Conservation (phyloP, 139 green algal genomes). For the Coelastrella sp. region DNA sequence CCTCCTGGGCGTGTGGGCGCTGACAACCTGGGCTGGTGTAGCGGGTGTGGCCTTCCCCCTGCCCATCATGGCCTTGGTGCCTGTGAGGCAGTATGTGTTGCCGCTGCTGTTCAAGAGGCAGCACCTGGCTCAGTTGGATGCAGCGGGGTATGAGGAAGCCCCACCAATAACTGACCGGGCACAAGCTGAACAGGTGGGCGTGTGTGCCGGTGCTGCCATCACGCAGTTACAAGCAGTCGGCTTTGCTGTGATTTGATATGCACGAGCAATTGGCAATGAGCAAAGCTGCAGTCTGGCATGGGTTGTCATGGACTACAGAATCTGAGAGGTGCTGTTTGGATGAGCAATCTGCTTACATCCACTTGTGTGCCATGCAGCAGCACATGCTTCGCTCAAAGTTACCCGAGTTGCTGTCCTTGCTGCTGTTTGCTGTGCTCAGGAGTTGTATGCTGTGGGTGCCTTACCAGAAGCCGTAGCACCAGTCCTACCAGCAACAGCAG, state of each 20-base stretch:
- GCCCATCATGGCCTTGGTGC: constrained; percentile 88
- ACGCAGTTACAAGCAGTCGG: too few relatives aligned
- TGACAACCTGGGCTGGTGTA: constrained; percentile 53
- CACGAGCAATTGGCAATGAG: too few relatives aligned
- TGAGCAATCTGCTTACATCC: too few relatives aligned
- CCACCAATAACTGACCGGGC: constrained; percentile 28
- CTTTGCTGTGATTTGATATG: too few relatives aligned
- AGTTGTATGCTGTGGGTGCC: constrained; percentile 29
- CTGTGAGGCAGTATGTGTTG: constrained; percentile 80
- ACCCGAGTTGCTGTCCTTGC: not conserved
- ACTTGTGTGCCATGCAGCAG: not conserved
- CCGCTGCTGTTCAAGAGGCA: constrained; percentile 39
- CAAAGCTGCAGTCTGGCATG: too few relatives aligned
- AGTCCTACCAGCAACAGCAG: not conserved
- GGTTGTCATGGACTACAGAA: too few relatives aligned
- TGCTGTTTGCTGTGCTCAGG: constrained; percentile 9
- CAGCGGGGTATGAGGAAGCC: constrained; percentile 73
- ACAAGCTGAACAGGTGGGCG: constrained; percentile 23
- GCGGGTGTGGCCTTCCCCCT: constrained; percentile 79
- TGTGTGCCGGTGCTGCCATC: too few relatives aligned
- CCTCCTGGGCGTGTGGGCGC: constrained; percentile 59
- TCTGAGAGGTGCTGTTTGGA: too few relatives aligned
- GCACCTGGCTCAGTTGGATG: constrained; percentile 77
- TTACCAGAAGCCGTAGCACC: not conserved
- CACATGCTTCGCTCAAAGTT: not conserved